phyloP scores from a whole-genome alignment of 2,329 filamentous ascomycete species.

The Xylaria sp. region DNA sequence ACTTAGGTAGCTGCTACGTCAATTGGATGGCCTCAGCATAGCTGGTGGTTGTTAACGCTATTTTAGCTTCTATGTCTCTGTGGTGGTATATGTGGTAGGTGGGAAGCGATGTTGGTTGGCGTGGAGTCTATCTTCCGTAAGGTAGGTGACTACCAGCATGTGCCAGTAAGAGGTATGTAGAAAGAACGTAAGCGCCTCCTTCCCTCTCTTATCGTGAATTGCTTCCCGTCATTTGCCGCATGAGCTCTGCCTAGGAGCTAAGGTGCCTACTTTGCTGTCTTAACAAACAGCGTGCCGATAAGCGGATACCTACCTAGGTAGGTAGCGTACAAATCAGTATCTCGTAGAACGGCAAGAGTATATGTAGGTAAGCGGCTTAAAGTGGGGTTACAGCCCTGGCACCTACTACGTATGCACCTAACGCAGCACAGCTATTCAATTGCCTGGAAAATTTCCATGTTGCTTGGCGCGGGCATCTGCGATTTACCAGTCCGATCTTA shows the following conservation, averaged over 20 bases:
- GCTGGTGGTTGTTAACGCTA: constrained; percentile 6
- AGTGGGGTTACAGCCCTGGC: not conserved
- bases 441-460: not conserved
- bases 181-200: not conserved
- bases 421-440: not conserved
- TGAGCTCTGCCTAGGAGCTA: too few relatives aligned
- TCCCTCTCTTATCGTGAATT: constrained; percentile 32
- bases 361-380: constrained; percentile 1
- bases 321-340: not conserved
- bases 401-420: not conserved
- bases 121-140: not conserved
- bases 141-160: too few relatives aligned
- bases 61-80: constrained; percentile 6
- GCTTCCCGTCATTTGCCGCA: constrained; percentile 25
- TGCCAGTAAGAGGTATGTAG: not conserved
- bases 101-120: not conserved
- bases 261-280: not conserved
- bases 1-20: constrained; percentile 11
- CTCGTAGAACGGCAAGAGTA: not conserved
- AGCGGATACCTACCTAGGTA: too few relatives aligned
- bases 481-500: not conserved
- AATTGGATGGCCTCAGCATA: constrained; percentile 11
- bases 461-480: not conserved
- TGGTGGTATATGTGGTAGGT: not conserved
- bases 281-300: not conserved